These are phyloP conservation scores for Taphrina betulina DNA, from an alignment of 1,139 yeast species.

Conservation along the genomic window DNA sequence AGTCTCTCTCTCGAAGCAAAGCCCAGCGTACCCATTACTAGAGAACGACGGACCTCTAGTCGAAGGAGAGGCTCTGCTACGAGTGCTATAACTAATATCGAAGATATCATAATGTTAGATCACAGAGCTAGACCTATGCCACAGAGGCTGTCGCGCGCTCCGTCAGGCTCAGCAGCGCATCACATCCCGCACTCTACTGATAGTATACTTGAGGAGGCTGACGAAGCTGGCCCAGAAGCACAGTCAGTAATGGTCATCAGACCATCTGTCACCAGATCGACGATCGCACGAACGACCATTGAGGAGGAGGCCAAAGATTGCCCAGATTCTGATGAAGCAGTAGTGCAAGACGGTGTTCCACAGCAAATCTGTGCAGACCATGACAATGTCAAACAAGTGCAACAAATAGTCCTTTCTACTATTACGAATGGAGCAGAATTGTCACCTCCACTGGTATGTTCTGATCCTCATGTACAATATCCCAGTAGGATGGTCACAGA, in stretches of 20 bases:
- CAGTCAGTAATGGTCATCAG: neutral
- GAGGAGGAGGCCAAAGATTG: neutral
- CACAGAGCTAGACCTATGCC: slow-evolving; percentile 4
- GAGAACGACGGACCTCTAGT: slow-evolving; percentile 7
- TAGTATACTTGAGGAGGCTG: neutral
- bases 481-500: too few relatives aligned
- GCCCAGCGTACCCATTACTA: too few relatives aligned
- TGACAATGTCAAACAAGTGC: too few relatives aligned
- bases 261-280: neutral
- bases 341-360: too few relatives aligned
- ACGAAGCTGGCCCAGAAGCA: neutral
- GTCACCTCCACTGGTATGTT: too few relatives aligned
- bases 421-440: too few relatives aligned
- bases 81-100: neutral
- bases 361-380: too few relatives aligned
- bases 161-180: neutral
- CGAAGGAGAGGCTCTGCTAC: slow-evolving; percentile 1
- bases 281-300: neutral
- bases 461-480: too few relatives aligned
- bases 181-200: neutral
- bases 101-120: slow-evolving; percentile 10
- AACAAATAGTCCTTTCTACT: too few relatives aligned
- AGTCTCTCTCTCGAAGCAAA: too few relatives aligned
- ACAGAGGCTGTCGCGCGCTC: neutral
- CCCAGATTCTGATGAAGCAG: too few relatives aligned